Conservation (phyloP, 1,284 basidiomycete species). For the Ganoderma meredithae region DNA sequence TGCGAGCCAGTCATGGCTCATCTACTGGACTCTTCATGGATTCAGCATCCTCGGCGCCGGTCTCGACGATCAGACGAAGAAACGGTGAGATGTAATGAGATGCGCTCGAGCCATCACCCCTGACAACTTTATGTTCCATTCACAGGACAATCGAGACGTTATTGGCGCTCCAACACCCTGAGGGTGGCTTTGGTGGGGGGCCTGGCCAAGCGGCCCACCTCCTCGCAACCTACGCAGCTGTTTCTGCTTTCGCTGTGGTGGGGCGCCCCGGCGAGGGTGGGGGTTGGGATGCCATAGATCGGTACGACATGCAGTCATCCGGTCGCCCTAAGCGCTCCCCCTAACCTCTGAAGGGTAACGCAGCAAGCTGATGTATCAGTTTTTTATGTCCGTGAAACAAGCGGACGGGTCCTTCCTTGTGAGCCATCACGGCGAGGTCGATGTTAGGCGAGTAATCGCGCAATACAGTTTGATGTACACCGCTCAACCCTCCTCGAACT, state of each 20-base stretch:
- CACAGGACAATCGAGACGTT: slow-evolving; percentile 80
- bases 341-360: not conserved
- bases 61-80: slow-evolving; percentile 77
- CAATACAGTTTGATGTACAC: not conserved
- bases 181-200: slow-evolving; percentile 93
- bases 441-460: slow-evolving; percentile 74
- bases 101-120: not conserved
- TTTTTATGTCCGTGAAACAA: slow-evolving; percentile 94
- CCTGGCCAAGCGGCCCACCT: slow-evolving; percentile 90
- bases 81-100: slow-evolving; percentile 58
- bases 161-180: slow-evolving; percentile 77
- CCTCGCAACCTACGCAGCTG: slow-evolving; percentile 90
- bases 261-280: slow-evolving; percentile 78
- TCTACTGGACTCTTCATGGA: slow-evolving; percentile 90
- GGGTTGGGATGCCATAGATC: slow-evolving; percentile 86
- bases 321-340: not conserved
- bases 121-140: not conserved
- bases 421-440: slow-evolving; percentile 88
- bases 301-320: slow-evolving; percentile 50
- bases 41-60: slow-evolving; percentile 81
- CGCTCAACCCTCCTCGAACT: not conserved
- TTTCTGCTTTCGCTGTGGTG: slow-evolving; percentile 85
- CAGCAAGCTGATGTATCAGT: slow-evolving; percentile 81
- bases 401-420: slow-evolving; percentile 96
- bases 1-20: slow-evolving; percentile 91